These are phyloP conservation scores for Starmerella kuoi DNA, from an alignment of 805 yeast species.

Conservation along the genomic window DNA sequence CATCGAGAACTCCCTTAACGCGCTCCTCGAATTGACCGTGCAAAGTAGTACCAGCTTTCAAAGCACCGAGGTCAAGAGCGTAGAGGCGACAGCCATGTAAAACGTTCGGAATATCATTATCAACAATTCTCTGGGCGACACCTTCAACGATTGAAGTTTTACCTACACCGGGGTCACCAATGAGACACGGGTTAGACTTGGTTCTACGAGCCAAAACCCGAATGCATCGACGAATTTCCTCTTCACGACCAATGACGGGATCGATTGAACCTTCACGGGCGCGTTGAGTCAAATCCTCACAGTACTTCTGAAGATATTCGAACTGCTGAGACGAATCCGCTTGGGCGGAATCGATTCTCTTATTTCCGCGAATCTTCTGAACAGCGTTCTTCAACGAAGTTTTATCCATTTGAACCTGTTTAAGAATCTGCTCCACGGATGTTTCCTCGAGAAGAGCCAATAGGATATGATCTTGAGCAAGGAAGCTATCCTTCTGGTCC, in stretches of 20 bases:
- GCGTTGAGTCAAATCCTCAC: constrained; percentile 82
- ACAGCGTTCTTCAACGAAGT: constrained; percentile 70
- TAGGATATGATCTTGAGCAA: constrained; percentile 89
- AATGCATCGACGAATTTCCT: constrained; percentile 89
- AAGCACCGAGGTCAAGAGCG: constrained; percentile 87
- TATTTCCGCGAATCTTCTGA: constrained; percentile 71
- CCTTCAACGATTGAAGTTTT: constrained; percentile 97
- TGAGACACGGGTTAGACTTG: constrained; percentile 88
- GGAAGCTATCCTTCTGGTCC: constrained; percentile 79
- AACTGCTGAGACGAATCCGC: constrained; percentile 80
- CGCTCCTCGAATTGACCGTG: constrained; percentile 99
- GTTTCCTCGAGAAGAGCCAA: constrained; percentile 74
- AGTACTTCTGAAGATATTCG: constrained; percentile 81
- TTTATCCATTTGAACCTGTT: constrained; percentile 49
- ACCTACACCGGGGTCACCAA: constrained; percentile 99
- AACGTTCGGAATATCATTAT: constrained; percentile 86
- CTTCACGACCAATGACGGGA: constrained; percentile 98
- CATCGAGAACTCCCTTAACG: constrained; percentile 89
- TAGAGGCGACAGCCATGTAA: constrained; percentile 69
- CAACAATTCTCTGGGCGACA: constrained; percentile 93
- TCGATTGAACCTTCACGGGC: constrained; percentile 92
- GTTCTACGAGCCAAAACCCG: constrained; percentile 94
- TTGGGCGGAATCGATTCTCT: constrained; percentile 81
- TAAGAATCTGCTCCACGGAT: constrained; percentile 55
- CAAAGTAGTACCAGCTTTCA: constrained; percentile 97